Evolutionary conservation across 2,329 filamentous ascomycete species (phyloP).

Genomic region (Colletotrichum cordylinicola): DNA sequence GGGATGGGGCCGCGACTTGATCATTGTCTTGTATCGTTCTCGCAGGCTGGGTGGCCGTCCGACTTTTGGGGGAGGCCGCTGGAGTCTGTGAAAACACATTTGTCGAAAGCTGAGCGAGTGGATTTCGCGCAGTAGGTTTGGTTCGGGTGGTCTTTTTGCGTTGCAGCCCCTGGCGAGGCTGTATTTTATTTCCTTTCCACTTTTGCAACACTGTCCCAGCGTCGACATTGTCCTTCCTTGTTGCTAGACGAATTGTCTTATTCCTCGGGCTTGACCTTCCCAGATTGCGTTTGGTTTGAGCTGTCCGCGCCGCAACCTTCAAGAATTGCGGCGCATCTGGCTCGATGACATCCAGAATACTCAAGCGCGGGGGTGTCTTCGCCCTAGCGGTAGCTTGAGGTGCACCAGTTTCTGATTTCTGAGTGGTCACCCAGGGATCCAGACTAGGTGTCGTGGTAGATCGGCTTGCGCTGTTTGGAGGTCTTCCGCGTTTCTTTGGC

Average conservation of each 20-base stretch:
- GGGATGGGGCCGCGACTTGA: neutral
- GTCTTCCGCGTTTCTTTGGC: constrained; percentile 29
- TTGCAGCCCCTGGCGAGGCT: constrained; percentile 35
- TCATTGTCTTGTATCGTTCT: neutral
- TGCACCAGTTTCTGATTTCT: neutral
- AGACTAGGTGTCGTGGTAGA: neutral
- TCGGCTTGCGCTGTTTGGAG: neutral
- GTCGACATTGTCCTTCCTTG: constrained; percentile 65
- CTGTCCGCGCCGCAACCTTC: constrained; percentile 65
- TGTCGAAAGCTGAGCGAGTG: neutral
- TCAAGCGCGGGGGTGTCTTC: constrained; percentile 48
- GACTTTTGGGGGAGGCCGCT: neutral
- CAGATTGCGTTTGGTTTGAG: constrained; percentile 48
- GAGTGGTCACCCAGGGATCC: neutral
- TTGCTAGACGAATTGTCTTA: constrained; percentile 67
- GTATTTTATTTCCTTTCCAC: constrained; percentile 62
- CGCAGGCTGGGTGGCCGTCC: neutral
- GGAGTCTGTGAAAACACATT: neutral
- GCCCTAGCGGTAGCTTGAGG: constrained; percentile 26
- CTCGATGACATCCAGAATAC: constrained; percentile 67
- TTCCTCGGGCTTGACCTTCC: constrained; percentile 60
- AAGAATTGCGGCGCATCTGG: constrained; percentile 61
- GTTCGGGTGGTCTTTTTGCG: neutral
- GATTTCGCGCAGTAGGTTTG: neutral
- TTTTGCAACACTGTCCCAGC: constrained; percentile 56